A percentile compares a stretch with the other conserved stretches of the same genome.
Evolutionary conservation across 2,329 filamentous ascomycete genomes (phyloP).

Genomic region (Botrytis aclada): DNA sequence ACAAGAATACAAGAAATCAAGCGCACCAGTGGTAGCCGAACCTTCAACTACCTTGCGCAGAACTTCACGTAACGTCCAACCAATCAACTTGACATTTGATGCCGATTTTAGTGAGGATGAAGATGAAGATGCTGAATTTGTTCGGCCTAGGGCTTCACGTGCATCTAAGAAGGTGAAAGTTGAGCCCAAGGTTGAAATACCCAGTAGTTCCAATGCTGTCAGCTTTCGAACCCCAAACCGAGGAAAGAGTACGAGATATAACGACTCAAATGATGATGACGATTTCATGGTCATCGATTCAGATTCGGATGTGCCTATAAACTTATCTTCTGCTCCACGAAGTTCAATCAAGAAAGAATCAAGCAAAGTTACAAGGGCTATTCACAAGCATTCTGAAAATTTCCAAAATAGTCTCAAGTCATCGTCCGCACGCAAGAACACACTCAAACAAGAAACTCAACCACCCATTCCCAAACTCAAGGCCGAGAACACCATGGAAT

Average conservation of each 20-base stretch:
- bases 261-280: conserved; percentile 28
- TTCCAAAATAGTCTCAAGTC: background rate
- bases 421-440: background rate
- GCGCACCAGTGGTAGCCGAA: conserved; percentile 37
- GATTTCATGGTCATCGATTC: conserved; percentile 27
- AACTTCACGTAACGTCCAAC: conserved; percentile 25
- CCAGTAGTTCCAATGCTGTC: conserved; percentile 31
- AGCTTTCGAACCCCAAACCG: conserved; percentile 24
- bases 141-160: conserved; percentile 10
- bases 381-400: conserved; percentile 7
- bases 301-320: conserved; percentile 25
- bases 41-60: conserved; percentile 25
- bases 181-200: conserved; percentile 33
- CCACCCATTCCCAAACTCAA: conserved; percentile 8
- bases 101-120: conserved; percentile 18
- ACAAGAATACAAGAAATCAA: conserved; percentile 45
- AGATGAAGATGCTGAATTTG: conserved; percentile 20
- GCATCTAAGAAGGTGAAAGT: conserved; percentile 29
- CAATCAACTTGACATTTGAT: conserved; percentile 23
- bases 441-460: background rate
- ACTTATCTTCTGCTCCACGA: conserved; percentile 1
- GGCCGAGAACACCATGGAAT: conserved; percentile 23
- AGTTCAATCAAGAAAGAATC: background rate
- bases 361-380: background rate
- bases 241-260: conserved; percentile 22